A percentile compares a stretch with the other conserved stretches of the same genome.
Conservation (phyloP, 2,329 filamentous ascomycete genomes). For the Helminthosporium solani region DNA sequence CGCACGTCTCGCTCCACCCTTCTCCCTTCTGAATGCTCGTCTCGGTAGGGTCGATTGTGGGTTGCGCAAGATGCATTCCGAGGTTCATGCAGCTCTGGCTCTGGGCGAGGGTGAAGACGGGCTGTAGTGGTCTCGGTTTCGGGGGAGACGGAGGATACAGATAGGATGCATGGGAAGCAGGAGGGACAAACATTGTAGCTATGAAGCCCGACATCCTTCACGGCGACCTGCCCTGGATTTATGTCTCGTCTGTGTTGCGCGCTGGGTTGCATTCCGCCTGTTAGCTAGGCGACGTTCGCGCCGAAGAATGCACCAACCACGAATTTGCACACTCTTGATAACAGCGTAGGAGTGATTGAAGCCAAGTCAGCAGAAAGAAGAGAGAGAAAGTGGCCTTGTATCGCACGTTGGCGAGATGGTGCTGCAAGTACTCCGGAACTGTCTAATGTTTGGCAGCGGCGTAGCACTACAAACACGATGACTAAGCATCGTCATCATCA, state of each 20-base stretch:
- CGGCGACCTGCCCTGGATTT: conserved; percentile 19
- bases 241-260: conserved; percentile 18
- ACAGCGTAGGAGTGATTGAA: not conserved
- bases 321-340: not conserved
- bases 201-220: conserved; percentile 72
- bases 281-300: conserved; percentile 32
- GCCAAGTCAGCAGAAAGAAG: not conserved
- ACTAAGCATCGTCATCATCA: conserved; percentile 16
- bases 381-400: not conserved
- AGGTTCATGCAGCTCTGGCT: conserved; percentile 44
- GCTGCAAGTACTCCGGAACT: too few species aligned
- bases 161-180: conserved; percentile 31
- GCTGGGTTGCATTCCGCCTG: conserved; percentile 31
- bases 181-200: conserved; percentile 71
- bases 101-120: conserved; percentile 47
- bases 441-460: conserved; percentile 15
- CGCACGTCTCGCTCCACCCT: conserved; percentile 12
- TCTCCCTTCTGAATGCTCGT: conserved; percentile 10
- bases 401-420: not conserved
- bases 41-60: conserved; percentile 14
- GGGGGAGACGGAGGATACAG: conserved; percentile 33
- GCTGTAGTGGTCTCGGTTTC: conserved; percentile 43
- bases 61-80: conserved; percentile 12
- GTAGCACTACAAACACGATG: conserved; percentile 23
- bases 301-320: conserved; percentile 24